Evolutionary conservation across 257 asterid genomes (phyloP).

Genomic region (Haberlea rhodopensis): DNA sequence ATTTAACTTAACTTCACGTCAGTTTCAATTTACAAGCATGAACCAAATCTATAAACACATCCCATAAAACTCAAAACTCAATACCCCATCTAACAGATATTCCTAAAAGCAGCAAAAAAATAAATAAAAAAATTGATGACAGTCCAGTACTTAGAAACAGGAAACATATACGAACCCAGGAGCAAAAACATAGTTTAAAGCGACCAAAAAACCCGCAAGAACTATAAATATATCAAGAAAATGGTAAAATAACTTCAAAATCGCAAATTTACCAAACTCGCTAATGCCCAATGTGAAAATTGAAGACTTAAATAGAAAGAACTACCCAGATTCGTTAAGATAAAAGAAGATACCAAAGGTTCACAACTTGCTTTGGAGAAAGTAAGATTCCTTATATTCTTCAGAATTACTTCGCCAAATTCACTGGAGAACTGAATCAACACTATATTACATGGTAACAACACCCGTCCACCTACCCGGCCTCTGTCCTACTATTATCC

Average conservation of each 20-base stretch:
- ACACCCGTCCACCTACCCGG: slow-evolving; percentile 18
- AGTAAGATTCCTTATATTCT: slow-evolving; percentile 33
- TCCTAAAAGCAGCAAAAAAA: background rate
- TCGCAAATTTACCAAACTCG: slow-evolving; percentile 18
- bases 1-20: too few species aligned
- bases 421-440: background rate
- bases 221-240: background rate
- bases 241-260: background rate
- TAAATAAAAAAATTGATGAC: background rate
- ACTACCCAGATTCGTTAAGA: background rate
- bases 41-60: too few species aligned
- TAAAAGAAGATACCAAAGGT: slow-evolving; percentile 20
- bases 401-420: background rate
- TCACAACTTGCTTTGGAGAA: slow-evolving; percentile 24
- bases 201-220: slow-evolving; percentile 12
- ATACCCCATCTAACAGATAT: slow-evolving; percentile 19
- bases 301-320: background rate
- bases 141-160: background rate
- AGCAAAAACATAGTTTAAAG: background rate
- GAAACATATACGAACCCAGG: slow-evolving; percentile 14
- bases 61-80: too few species aligned
- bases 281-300: slow-evolving; percentile 8
- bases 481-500: background rate
- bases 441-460: too few species aligned
- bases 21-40: too few species aligned